Evolutionary conservation across 495 filamentous ascomycete genomes (phyloP), one percentile per base, ranked within the genome.

Genomic region (Oidiodendron maius): DNA sequence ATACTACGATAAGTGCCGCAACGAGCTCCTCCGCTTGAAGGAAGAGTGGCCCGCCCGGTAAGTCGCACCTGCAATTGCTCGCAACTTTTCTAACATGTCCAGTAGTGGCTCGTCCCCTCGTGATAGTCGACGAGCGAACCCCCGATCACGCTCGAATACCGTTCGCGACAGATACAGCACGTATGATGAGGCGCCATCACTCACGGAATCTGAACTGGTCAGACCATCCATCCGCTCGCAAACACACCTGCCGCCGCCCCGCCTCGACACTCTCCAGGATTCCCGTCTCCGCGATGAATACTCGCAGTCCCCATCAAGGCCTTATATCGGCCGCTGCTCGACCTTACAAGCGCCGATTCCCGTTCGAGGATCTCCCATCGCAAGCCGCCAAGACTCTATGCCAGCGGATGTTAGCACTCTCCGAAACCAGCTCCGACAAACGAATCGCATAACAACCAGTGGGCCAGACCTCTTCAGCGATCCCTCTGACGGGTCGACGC

Each of bases 1-100:
- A 44, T 97, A 95, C 64, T 84, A 96, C 59, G 91, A 97, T 58
- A 80, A 84, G 21, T 95, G 89, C 60, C 79, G 87, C 16, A 91
- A 97, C 16, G 76, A 80, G 55, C 71, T 80, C 41, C 60, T 74
- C 0, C 68, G 73, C 6, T 62, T 70, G 49, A 72, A 71, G 42
- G 64, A 71, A 53, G 68, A 71, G 51, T 78, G 72, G 74, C 62
- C 53, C 48, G 50, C 49, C 41, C 60, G 52, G 64, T 47, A 56
- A 44, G 51, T 48, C 55, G n/a, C 1, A 8, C 3, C 2, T 13
- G 15, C n/a, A 23, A 11, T 8, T 24, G 0, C 13, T 12, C 18
- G 37, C 22, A n/a, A 21, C 11, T 11, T 42, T 30, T 11, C 57
- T 59, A 50, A 60, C 18, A 6, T 12, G 12, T 44, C 0, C 34